Evolutionary conservation across 805 yeast genomes (phyloP), one percentile per base, ranked within the genome.

Genomic region (Yamadazyma akitaensis): DNA sequence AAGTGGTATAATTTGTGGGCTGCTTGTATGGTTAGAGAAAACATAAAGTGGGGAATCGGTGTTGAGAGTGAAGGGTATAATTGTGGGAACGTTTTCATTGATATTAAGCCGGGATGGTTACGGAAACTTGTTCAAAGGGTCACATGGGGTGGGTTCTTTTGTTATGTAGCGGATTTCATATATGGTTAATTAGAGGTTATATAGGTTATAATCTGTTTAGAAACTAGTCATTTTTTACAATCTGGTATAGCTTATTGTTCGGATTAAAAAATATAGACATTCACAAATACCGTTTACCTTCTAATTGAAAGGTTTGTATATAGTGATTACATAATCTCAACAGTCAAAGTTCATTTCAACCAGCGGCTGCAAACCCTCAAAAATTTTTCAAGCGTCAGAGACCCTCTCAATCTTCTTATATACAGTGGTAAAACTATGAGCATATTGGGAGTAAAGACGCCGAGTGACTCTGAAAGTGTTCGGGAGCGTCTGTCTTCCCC

Each of bases 1-100:
- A 90, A 88, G 62, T 89, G 97, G 97, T 92, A 96, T 94, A 91
- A 92, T 60, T 75, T 88, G 55, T 78, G 88, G 81, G 76, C 80
- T 47, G 84, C 89, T 2, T 92, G 99, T 67, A 85, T 85, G 10
- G 81, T 91, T 6, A 72, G 96, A 47, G 73, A 79, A 45, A 80
- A 81, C 55, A 79, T 85, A 44, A 82, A 85, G 51, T 79, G 85
- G 72, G 98, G 97, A 0, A 80, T 85, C 53, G 98, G 98, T 2
- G 78, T 88, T 9, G 97, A 92, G 60, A 79, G 84, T 50, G 96
- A 90, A 61, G 92, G 90, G 2, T 86, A 85, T 52, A 78, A 84
- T 51, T 90, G 97, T 63, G 96, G 95, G 2, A 75, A 79, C 45
- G 52, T 81, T 18, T 75, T 84, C 46, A 73, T 76, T 42, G 73